Evolutionary conservation across 805 yeast genomes (phyloP), one percentile per base, ranked within the genome.

Genomic region (Lipomyces japonicus): DNA sequence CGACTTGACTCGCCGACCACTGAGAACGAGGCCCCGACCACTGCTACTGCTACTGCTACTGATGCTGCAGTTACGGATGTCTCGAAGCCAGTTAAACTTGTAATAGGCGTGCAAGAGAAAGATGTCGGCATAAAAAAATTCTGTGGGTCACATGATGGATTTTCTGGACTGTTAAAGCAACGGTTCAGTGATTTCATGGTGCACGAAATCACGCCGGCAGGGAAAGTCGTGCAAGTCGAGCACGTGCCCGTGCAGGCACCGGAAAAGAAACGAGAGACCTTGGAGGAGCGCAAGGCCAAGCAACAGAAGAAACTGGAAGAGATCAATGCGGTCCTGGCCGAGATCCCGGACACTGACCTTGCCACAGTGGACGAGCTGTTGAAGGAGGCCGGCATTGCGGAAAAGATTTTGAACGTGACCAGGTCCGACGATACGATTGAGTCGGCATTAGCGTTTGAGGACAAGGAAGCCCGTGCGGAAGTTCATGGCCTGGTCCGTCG

Each of bases 111-210:
- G 14, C 32, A 28, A 28, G 96, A 90, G 64, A 32, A 57, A 1
- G 95, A 89, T 65, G 98, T 93, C 7, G 98, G 98, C 4, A 91
- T 93, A 57, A 81, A 87, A 1, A 78, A 79, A 44, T 90, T 71
- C 61, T 68, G 88, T 31, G 78, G 80, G 42, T 65, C 72, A 1
- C 74, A 71, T 3, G 61, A 73, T 7, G 95, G 96, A 2, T 87
- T 93, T 57, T 65, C 67, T 16, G 98, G 97, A 2, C 75, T 77
- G 12, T 73, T 93, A 61, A 93, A 93, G 67, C 95, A 86, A 63
- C 74, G 96, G 28, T 57, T 50, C 68, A 83, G 95, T 10, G 99
- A 93, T 65, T 93, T 93, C 65, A 75, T 87, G 64, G 99, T 93
- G 39, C 87, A 89, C 67, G 99, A 93, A 67, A 84, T 93, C 49